Conservation (phyloP, 306 rosid genomes). For the Malus asiatica region DNA sequence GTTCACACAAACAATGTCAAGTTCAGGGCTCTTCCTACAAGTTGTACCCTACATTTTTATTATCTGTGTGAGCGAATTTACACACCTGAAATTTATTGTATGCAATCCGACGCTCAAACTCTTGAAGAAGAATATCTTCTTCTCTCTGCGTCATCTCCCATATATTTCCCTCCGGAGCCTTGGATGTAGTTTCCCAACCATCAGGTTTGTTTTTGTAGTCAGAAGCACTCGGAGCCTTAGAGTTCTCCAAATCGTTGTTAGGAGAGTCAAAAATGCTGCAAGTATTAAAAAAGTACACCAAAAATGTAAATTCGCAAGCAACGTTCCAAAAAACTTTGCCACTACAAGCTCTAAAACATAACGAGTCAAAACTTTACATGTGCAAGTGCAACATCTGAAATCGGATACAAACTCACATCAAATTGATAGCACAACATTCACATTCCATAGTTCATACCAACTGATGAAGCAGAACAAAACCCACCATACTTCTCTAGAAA, state of each 20-base stretch:
- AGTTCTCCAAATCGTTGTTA: constrained; percentile 44
- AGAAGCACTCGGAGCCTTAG: constrained; percentile 41
- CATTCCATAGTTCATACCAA: too few relatives aligned
- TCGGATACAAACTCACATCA: too few relatives aligned
- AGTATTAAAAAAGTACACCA: constrained; percentile 8
- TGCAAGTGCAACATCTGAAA: too few relatives aligned
- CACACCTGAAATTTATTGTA: constrained; percentile 90
- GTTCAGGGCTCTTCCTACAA: background rate
- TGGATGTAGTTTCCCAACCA: constrained; percentile 91
- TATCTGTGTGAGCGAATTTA: background rate
- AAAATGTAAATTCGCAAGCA: constrained; percentile 12
- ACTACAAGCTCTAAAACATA: too few relatives aligned
- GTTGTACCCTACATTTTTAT: background rate
- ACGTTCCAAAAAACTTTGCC: background rate
- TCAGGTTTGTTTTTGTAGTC: constrained; percentile 82
- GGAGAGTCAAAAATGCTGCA: constrained; percentile 69
- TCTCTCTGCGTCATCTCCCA: constrained; percentile 99
- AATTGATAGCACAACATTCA: too few relatives aligned
- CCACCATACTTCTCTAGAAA: background rate
- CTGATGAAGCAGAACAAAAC: too few relatives aligned
- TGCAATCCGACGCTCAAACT: constrained; percentile 86
- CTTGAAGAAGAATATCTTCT: constrained; percentile 91
- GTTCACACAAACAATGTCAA: background rate
- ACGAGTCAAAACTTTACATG: too few relatives aligned
- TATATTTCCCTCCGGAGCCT: constrained; percentile 61